Base-by-base conservation (phyloP, 148 eudicot genomes). In the Rhododendron vialii region DNA sequence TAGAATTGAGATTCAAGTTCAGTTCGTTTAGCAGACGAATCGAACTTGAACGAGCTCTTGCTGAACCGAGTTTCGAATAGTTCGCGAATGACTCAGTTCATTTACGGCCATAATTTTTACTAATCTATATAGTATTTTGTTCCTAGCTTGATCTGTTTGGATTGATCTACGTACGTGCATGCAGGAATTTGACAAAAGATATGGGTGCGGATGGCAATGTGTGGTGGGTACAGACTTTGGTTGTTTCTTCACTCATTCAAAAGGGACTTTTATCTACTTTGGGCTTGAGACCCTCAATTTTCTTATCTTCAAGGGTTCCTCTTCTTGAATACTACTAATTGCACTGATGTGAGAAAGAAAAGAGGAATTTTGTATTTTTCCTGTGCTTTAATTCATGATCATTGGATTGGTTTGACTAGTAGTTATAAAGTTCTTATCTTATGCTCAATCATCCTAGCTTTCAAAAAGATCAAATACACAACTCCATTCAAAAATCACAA, bases 191-290 rank as follows among this genome's bases (percentile, higher is more conserved):
- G 98, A 95, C 87, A 92, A 90, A 81, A 94, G 80, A 85, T 93
- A 94, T 92, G 98, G 93, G 89, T 90, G 90, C 85, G 98, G 98
- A 86, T 96, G 98, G 98, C 98, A 94, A 82, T 94, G 98, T 91
- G 98, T 95, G 88, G 98, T 95, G 90, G 98, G 98, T 65, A 92
- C 98, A 38, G 94, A 90, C 79, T 94, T 96, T 87, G 98, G 98
- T 12, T 92, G 96, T 88, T 96, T 88, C 88, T 96, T 94, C 89
- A 92, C 94, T 26, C 98, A 96, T 86, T 88, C 91, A 5, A 90
- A 92, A 84, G 98, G 98, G 43, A 91, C 93, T 33, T 96, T 94
- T 91, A 92, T 94, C 86, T 94, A 96, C 85, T 96, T 96, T 87
- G 93, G 93, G 22, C 73, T 96, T 79, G 96, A 92, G 93, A 93